These are phyloP conservation scores for Lipomyces yarrowii DNA, from an alignment of 1,139 yeast species.

Conservation along the genomic window DNA sequence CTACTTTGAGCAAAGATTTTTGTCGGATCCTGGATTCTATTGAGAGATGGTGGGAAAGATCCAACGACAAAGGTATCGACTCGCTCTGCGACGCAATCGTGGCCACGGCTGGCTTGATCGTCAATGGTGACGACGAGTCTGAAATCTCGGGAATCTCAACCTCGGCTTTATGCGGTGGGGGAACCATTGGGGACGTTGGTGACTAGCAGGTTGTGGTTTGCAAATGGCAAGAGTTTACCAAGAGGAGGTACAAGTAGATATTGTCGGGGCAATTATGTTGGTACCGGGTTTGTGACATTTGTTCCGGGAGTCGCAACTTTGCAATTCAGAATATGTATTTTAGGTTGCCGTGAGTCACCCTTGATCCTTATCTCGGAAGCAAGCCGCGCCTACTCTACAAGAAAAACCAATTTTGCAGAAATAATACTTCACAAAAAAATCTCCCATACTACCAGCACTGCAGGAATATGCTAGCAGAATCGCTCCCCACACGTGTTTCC, in stretches of 20 bases:
- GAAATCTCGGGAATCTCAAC: not conserved
- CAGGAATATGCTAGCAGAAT: too few species aligned
- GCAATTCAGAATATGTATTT: too few species aligned
- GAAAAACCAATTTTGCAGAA: too few species aligned
- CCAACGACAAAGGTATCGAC: not conserved
- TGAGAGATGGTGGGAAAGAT: constrained; percentile 51
- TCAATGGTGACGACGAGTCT: not conserved
- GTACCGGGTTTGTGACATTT: not conserved
- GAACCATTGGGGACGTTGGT: not conserved
- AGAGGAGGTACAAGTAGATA: not conserved
- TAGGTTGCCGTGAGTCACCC: too few species aligned
- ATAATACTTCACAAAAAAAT: too few species aligned
- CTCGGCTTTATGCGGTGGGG: not conserved
- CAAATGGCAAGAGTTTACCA: not conserved
- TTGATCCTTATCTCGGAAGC: too few species aligned
- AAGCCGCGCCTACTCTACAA: too few species aligned
- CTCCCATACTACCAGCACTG: too few species aligned
- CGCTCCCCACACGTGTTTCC: too few species aligned
- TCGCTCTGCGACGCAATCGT: not conserved
- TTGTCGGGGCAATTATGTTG: not conserved
- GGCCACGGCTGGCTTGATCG: not conserved
- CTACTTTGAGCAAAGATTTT: constrained; percentile 77
- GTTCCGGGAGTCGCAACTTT: too few species aligned
- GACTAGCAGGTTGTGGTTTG: not conserved
- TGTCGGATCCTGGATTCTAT: constrained; percentile 75